These are phyloP conservation scores for Voacanga thouarsii DNA, from an alignment of 257 asterid species.

Conservation along the genomic window DNA sequence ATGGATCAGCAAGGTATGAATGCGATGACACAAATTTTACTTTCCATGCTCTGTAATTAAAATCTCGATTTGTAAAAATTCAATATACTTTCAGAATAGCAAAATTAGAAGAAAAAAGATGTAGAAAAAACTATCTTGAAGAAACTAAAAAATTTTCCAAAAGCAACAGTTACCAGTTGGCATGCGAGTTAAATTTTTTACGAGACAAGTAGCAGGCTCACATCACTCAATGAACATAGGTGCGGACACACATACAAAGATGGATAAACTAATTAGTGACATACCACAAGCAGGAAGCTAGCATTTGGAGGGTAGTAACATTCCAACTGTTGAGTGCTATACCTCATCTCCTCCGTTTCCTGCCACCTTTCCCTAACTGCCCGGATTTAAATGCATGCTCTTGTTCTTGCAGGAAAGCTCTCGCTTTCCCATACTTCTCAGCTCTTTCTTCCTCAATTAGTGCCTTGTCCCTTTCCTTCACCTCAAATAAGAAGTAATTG, in stretches of 20 bases:
- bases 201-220: background rate
- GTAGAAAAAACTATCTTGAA: too few species aligned
- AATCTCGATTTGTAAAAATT: background rate
- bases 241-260: background rate
- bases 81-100: background rate
- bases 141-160: too few species aligned
- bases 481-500: slow-evolving; percentile 67
- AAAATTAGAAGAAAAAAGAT: background rate
- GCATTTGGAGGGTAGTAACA: background rate
- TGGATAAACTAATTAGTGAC: background rate
- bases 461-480: slow-evolving; percentile 56
- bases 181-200: background rate
- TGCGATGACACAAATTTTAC: background rate
- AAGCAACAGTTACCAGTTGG: too few species aligned
- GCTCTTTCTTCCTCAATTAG: slow-evolving; percentile 56
- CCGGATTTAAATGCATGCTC: slow-evolving; percentile 93
- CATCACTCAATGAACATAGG: background rate
- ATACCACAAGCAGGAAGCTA: background rate
- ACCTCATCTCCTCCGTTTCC: slow-evolving; percentile 69
- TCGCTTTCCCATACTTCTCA: slow-evolving; percentile 57
- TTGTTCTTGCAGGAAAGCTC: slow-evolving; percentile 94
- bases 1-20: background rate
- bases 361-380: slow-evolving; percentile 74
- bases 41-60: background rate
- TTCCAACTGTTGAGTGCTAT: background rate